A percentile compares a stretch with the other conserved stretches of the same genome.
Conservation (phyloP, 345 rosid species). For the Reutealis trisperma region DNA sequence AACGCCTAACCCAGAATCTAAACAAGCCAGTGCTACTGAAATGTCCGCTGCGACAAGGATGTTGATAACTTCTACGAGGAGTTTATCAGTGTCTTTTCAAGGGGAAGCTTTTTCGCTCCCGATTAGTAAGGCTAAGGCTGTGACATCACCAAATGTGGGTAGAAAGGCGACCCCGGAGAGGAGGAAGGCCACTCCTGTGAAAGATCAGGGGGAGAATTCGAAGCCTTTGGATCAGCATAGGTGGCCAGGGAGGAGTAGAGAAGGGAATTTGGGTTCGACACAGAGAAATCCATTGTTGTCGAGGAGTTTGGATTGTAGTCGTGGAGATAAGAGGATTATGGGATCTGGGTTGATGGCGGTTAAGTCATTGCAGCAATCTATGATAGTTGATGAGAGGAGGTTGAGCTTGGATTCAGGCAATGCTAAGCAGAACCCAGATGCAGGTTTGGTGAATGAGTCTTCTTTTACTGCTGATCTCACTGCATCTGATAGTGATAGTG, state of each 20-base stretch:
- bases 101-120: slow-evolving; percentile 90
- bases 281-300: slow-evolving; percentile 37
- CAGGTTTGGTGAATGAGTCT: slow-evolving; percentile 49
- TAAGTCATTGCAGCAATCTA: slow-evolving; percentile 57
- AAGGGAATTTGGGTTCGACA: slow-evolving; percentile 38
- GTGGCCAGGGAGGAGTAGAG: slow-evolving; percentile 79
- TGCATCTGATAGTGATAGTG: slow-evolving; percentile 77
- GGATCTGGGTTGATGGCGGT: slow-evolving; percentile 68
- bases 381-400: slow-evolving; percentile 55
- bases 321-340: slow-evolving; percentile 31
- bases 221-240: slow-evolving; percentile 56
- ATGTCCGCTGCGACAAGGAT: slow-evolving; percentile 65
- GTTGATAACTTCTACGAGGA: slow-evolving; percentile 84
- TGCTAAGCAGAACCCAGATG: slow-evolving; percentile 44
- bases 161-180: slow-evolving; percentile 62
- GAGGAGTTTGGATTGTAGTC: slow-evolving; percentile 60
- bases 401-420: slow-evolving; percentile 57
- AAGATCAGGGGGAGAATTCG: slow-evolving; percentile 61
- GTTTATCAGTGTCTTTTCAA: slow-evolving; percentile 89
- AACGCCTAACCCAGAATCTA: slow-evolving; percentile 35
- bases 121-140: slow-evolving; percentile 71
- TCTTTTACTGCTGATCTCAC: slow-evolving; percentile 51
- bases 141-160: slow-evolving; percentile 37
- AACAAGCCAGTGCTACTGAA: slow-evolving; percentile 42
- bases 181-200: slow-evolving; percentile 38